Evolutionary conservation across 2,329 filamentous ascomycete species (phyloP), one percentile per base, ranked within the genome.

Genomic region (Curvularia sp.): DNA sequence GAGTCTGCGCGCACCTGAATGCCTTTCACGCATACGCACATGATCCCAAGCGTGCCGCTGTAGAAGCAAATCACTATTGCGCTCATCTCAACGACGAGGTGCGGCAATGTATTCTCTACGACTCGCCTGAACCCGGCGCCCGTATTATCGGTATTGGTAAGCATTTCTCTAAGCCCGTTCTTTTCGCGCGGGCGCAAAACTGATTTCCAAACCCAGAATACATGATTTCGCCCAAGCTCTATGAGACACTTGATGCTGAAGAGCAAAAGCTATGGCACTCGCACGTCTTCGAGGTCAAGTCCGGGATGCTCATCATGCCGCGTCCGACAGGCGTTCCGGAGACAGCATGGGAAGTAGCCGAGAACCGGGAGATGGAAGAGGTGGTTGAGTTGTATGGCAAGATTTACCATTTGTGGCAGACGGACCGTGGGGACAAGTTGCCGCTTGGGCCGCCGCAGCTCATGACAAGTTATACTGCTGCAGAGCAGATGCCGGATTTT

Each of bases 51-150:
- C 86, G 90, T 6, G 52, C 55, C 13, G 83, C 81, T 39, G 88
- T 96, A 1, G 91, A 95, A 74, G 81, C 91, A 0, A 93, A 95
- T 71, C 92, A 96, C 75, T 96, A 95, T 78, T 96, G 92, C 73
- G 85, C 88, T 0, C 91, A 95, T 69, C 69, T 95, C 4, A 92
- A 85, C 60, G 84, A 88, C 68, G 91, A 95, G 62, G 83, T 96
- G 56, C 86, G 92, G 4, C 92, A 96, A 81, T 96, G 92, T 75
- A 85, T 96, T 30, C 85, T 96, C 61, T 96, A 95, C 79, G 92
- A 96, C 77, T 85, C 86, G 0, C 83, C 88, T 0, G 81, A 83
- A 0, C 81, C 85, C 7, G 84, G 86, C 26, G 91, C 91, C 0
- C 85, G 89, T 0, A 84, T 96, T 18, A 91, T 96, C 61, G 92